Percentiles rank a stretch among this genome's conserved stretches.
Conservation (phyloP, 371 early-diverging fungal genomes). For the Mortierella sp. region DNA sequence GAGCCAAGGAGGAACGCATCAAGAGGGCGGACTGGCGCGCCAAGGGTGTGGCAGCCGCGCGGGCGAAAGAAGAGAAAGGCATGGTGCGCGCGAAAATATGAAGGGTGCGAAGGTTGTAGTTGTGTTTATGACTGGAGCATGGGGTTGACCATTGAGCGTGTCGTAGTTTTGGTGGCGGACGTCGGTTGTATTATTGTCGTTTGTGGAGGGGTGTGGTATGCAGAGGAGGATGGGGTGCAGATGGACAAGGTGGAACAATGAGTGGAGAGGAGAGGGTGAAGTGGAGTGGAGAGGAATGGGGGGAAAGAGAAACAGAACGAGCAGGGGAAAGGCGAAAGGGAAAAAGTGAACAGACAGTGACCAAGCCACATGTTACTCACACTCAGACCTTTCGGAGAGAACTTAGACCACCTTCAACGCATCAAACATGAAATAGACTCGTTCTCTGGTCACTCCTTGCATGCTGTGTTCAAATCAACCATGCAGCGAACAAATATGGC, state of each 20-base stretch:
- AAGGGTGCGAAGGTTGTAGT: not conserved
- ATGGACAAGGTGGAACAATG: not conserved
- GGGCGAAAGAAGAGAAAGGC: conserved; percentile 45
- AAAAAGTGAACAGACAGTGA: not conserved
- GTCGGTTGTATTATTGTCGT: conserved; percentile 6
- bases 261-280: not conserved
- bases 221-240: not conserved
- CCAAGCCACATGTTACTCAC: not conserved
- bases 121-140: not conserved
- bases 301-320: not conserved
- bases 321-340: not conserved
- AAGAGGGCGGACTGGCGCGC: conserved; percentile 40
- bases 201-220: not conserved
- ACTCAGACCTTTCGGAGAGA: not conserved
- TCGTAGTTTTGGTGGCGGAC: not conserved
- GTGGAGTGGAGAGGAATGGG: conserved; percentile 3
- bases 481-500: no score
- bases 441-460: no score
- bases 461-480: no score
- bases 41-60: conserved; percentile 24
- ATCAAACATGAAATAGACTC: no score
- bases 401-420: not conserved
- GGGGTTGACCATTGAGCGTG: not conserved
- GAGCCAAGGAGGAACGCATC: conserved; percentile 42
- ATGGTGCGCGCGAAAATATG: conserved; percentile 7